Base-by-base conservation (phyloP, 345 rosid species). In the Geranium brycei region DNA sequence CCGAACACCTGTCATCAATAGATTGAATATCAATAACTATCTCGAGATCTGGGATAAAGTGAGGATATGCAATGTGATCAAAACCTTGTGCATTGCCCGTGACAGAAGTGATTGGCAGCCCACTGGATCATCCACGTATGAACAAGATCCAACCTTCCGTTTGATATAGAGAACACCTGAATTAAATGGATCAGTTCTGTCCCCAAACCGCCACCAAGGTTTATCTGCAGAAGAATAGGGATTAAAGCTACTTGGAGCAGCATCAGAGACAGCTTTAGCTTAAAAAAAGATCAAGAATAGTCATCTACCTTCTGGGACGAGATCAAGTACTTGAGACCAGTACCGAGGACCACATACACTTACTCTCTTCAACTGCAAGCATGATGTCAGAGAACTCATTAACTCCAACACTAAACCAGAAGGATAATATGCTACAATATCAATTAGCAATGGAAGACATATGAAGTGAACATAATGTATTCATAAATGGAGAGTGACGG, bases 131-230 rank as follows among this genome's bases (percentile, higher is more conserved):
- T 93, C 99, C 57, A 83, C 89, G 58, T 93, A 93, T 31, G 97
- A 93, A 82, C 99, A 87, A 68, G 96, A 93, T 78, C 99, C 97
- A 70, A 86, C 91, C 72, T 90, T 93, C 68, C 97, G 86, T 77
- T 93, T 93, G 75, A 93, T 79, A 73, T 84, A 85, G 58, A 93
- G 81, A 69, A 87, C 76, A 74, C 99, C 99, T 63, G 91, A 86
- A 78, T 74, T 83, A 71, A 93, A 85, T 12, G 91, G 96, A 74
- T 82, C 84, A 73, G 74, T 80, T 77, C 78, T 83, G 77, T 80
- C 87, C 32, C 88, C 90, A 57, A 66, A 73, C 74, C 76, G 78
- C 99, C 97, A 87, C 97, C 98, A 87, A 23, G 83, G 85, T 77
- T 82, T 81, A 74, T 93, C 97, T 93, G 85, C 63, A 64, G 30